Conservation (phyloP, 441 rosid genomes). For the Populus hybrid region DNA sequence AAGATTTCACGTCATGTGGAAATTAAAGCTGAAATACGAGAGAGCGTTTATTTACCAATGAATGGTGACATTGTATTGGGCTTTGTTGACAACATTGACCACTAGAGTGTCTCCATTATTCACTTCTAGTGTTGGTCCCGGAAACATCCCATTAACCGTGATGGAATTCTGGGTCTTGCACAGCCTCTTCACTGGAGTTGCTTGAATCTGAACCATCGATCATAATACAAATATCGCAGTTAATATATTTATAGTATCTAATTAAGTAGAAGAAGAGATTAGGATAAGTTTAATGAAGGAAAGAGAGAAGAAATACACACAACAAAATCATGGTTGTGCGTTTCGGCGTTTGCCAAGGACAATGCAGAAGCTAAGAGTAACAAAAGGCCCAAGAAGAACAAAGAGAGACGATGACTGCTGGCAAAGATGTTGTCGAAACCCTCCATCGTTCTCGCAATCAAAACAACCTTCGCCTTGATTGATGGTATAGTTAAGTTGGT, state of each 20-base stretch:
- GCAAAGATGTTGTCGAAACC: constrained; percentile 6
- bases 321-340: constrained; percentile 58
- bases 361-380: constrained; percentile 40
- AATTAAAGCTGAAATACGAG: not conserved
- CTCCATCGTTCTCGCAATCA: constrained; percentile 20
- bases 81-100: constrained; percentile 60
- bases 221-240: not conserved
- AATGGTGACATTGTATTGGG: constrained; percentile 69
- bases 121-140: constrained; percentile 83
- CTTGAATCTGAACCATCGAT: constrained; percentile 40
- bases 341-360: constrained; percentile 25
- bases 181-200: constrained; percentile 86
- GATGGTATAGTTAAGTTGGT: constrained; percentile 2
- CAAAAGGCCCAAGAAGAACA: constrained; percentile 31
- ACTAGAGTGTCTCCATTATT: constrained; percentile 68
- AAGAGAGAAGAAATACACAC: constrained; percentile 32
- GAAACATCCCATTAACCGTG: constrained; percentile 86
- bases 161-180: constrained; percentile 72
- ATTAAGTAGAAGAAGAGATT: too few species aligned
- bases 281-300: not conserved
- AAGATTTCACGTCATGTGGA: not conserved
- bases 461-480: not conserved
- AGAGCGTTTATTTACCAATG: constrained; percentile 47
- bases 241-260: not conserved
- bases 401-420: constrained; percentile 13